These are phyloP conservation scores for Tremellales sp. DNA, from an alignment of 1,284 basidiomycete species.

Conservation along the genomic window DNA sequence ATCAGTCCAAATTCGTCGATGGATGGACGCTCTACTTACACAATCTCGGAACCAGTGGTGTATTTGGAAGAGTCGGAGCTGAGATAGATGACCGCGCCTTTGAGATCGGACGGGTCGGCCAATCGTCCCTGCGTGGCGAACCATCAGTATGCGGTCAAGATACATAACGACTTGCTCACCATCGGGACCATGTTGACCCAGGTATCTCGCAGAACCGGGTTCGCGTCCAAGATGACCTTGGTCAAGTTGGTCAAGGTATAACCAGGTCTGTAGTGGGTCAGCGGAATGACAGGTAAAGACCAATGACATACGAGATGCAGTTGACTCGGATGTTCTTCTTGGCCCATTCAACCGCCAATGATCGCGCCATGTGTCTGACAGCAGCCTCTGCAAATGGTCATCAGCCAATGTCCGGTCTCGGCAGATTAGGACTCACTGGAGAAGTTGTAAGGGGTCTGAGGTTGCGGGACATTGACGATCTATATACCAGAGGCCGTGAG, in stretches of 20 bases:
- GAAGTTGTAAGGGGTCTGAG: slow-evolving; percentile 94
- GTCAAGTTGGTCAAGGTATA: slow-evolving; percentile 89
- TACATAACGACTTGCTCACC: slow-evolving; percentile 52
- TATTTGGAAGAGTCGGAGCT: slow-evolving; percentile 45
- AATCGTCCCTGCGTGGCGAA: slow-evolving; percentile 34
- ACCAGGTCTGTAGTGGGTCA: slow-evolving; percentile 59
- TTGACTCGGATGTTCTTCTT: slow-evolving; percentile 54
- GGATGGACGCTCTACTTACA: slow-evolving; percentile 23
- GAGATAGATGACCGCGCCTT: slow-evolving; percentile 51
- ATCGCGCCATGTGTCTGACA: slow-evolving; percentile 53
- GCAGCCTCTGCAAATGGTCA: slow-evolving; percentile 41
- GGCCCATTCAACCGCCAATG: slow-evolving; percentile 57
- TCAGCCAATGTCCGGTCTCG: too few relatives aligned
- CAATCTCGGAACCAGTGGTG: slow-evolving; percentile 40
- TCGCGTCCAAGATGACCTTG: slow-evolving; percentile 66
- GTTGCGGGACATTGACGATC: slow-evolving; percentile 84
- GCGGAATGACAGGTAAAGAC: not conserved
- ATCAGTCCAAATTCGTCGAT: slow-evolving; percentile 2
- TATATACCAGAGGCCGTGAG: slow-evolving; percentile 40
- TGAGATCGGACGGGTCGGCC: slow-evolving; percentile 53
- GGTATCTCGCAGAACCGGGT: slow-evolving; percentile 67
- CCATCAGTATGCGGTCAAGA: not conserved
- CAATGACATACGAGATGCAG: slow-evolving; percentile 39
- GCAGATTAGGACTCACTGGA: slow-evolving; percentile 56
- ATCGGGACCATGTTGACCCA: slow-evolving; percentile 91